Conservation (phyloP, 495 filamentous ascomycete species). For the Daldinia grandis region DNA sequence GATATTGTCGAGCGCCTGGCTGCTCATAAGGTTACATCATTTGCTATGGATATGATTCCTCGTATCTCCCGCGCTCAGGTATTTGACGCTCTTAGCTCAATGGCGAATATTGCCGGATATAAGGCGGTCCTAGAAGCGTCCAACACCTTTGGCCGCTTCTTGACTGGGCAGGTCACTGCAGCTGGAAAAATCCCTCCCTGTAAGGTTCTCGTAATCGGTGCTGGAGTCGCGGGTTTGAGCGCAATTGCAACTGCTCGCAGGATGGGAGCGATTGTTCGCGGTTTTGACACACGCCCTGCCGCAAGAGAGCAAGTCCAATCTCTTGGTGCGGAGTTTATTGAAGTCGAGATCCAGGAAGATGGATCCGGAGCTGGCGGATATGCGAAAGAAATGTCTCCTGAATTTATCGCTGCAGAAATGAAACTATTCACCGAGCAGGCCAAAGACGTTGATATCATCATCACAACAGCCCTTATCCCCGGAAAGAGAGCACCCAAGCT, state of each 20-base stretch:
- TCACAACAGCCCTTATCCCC: constrained; percentile 84
- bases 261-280: constrained; percentile 83
- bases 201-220: constrained; percentile 84
- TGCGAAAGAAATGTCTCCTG: constrained; percentile 87
- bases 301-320: constrained; percentile 86
- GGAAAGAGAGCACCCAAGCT: constrained; percentile 78
- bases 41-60: constrained; percentile 88
- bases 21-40: constrained; percentile 67
- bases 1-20: constrained; percentile 72
- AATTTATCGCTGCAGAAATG: constrained; percentile 89
- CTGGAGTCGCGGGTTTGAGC: constrained; percentile 81
- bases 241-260: constrained; percentile 82
- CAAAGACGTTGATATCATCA: constrained; percentile 84
- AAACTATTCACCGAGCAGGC: constrained; percentile 84
- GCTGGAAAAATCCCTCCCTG: constrained; percentile 83
- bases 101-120: constrained; percentile 90
- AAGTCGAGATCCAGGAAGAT: constrained; percentile 84
- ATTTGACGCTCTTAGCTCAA: constrained; percentile 83
- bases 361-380: constrained; percentile 83
- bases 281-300: constrained; percentile 81
- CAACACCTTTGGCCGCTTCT: constrained; percentile 81
- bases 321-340: constrained; percentile 82
- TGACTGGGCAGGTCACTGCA: constrained; percentile 84
- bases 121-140: constrained; percentile 85
- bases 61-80: constrained; percentile 82